Base-by-base conservation (phyloP, 2,329 filamentous ascomycete species). In the Aspergillus carbonarius region DNA sequence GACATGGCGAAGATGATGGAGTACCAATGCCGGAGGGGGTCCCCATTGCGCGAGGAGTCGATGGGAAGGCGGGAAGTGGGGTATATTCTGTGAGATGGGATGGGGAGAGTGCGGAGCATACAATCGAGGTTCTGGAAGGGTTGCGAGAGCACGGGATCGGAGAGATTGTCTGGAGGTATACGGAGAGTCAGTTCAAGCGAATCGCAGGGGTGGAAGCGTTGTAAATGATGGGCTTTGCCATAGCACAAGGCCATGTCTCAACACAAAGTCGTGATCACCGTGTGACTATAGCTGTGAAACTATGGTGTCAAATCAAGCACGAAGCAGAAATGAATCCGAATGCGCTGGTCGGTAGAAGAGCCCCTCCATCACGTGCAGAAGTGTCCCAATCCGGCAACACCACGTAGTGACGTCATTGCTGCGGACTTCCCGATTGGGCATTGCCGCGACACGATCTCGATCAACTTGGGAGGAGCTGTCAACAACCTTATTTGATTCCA, bases 141-240 rank as follows among this genome's bases (percentile, higher is more conserved):
- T 32, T 55, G 20, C 30, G 57, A 12, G 8, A 27, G 12, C 17
- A 37, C 0, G 57, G 57, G 3, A 37, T 59, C 6, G 23, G 47
- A 32, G 46, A 55, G 8, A 25, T 20, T n/a, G 37, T 52, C 9
- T 59, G 52, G 57, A 30, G 44, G n/a, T 48, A 55, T 35, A 39
- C 51, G 6, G 52, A 59, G 18, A 34, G 37, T 9, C 44, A 55
- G 17, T 59, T 59, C 18, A 40, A 40, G 23, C 13, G 50, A 20
- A 30, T 42, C 39, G 42, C 50, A 1, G 50, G 44, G n/a, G 44
- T 12, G 37, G 10, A 18, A 10, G 18, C 30, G 17, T 6, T 18
- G 13, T 27, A 40, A 9, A 7, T 18, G 37, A 4, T 17, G 17
- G n/a, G 1, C 8, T 34, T 13, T 8, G 1, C 8, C 9, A 18